phyloP scores from a whole-genome alignment of 2,329 filamentous ascomycete species.

The Fusarium heterosporum region DNA sequence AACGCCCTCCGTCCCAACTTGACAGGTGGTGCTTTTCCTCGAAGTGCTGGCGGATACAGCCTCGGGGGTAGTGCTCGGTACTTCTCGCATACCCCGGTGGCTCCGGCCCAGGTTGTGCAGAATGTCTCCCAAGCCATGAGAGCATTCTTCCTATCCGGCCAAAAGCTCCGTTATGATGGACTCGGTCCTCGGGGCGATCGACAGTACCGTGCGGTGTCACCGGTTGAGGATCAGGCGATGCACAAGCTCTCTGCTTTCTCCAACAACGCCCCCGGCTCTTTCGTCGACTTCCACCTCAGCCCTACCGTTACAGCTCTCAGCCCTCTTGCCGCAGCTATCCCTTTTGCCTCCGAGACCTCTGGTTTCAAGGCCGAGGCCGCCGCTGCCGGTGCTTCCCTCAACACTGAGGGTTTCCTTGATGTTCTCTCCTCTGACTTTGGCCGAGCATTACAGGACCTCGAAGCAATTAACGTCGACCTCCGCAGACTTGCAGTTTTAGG shows the following conservation, averaged over 20 bases:
- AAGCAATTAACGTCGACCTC: conserved; percentile 82
- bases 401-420: conserved; percentile 86
- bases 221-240: conserved; percentile 77
- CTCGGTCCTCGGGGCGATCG: conserved; percentile 78
- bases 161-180: conserved; percentile 89
- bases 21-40: conserved; percentile 85
- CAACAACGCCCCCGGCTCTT: conserved; percentile 75
- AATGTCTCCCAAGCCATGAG: conserved; percentile 95
- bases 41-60: conserved; percentile 90
- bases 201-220: conserved; percentile 81
- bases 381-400: conserved; percentile 70
- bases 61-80: conserved; percentile 80
- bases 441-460: conserved; percentile 84
- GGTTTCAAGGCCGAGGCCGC: conserved; percentile 56
- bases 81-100: conserved; percentile 89
- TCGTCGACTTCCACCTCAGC: conserved; percentile 87
- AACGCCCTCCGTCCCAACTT: conserved; percentile 90
- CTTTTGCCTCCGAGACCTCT: conserved; percentile 59
- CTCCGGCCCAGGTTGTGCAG: conserved; percentile 89
- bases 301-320: conserved; percentile 91
- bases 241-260: conserved; percentile 72
- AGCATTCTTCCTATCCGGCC: conserved; percentile 90
- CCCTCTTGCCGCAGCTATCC: conserved; percentile 70
- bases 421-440: conserved; percentile 89
- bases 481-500: conserved; percentile 81